These are phyloP conservation scores for Catenaria anguillulae DNA, from an alignment of 371 early-diverging fungal species.

Conservation along the genomic window DNA sequence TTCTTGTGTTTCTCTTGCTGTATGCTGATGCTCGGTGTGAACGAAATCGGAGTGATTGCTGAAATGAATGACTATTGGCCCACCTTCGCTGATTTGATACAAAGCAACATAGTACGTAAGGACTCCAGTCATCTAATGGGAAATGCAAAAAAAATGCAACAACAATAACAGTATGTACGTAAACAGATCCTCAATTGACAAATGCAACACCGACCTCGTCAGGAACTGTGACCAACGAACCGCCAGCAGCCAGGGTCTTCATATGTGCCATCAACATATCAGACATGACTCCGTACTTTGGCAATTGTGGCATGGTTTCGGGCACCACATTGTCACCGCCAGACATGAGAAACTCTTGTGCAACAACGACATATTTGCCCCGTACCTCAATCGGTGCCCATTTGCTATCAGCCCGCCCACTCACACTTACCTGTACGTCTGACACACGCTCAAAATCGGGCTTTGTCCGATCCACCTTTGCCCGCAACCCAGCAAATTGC, in stretches of 20 bases:
- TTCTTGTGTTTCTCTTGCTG: too few relatives aligned
- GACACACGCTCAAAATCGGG: constrained; percentile 6
- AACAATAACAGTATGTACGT: too few relatives aligned
- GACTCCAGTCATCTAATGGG: too few relatives aligned
- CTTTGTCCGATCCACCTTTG: constrained; percentile 6
- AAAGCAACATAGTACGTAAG: too few relatives aligned
- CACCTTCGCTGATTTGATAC: too few relatives aligned
- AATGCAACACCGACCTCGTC: too few relatives aligned
- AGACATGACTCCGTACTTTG: constrained; percentile 9
- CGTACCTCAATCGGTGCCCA: constrained; percentile 5
- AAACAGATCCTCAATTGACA: too few relatives aligned
- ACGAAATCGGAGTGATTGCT: too few relatives aligned
- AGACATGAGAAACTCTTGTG: constrained; percentile 16
- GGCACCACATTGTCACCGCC: constrained; percentile 21
- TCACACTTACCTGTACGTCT: constrained; percentile 1
- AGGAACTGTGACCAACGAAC: too few relatives aligned
- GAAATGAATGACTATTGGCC: too few relatives aligned
- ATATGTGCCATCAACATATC: constrained; percentile 13
- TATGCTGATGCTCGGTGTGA: too few relatives aligned
- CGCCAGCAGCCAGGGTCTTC: background rate
- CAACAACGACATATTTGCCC: constrained; percentile 14
- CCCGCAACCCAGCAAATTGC: constrained; percentile 14
- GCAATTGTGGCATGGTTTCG: background rate
- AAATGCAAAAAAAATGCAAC: too few relatives aligned
- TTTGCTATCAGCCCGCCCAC: background rate